A percentile compares a stretch with the other conserved stretches of the same genome.
Evolutionary conservation across 352 stramenopile genomes (phyloP).

Genomic region (Globisporangium yorkense): DNA sequence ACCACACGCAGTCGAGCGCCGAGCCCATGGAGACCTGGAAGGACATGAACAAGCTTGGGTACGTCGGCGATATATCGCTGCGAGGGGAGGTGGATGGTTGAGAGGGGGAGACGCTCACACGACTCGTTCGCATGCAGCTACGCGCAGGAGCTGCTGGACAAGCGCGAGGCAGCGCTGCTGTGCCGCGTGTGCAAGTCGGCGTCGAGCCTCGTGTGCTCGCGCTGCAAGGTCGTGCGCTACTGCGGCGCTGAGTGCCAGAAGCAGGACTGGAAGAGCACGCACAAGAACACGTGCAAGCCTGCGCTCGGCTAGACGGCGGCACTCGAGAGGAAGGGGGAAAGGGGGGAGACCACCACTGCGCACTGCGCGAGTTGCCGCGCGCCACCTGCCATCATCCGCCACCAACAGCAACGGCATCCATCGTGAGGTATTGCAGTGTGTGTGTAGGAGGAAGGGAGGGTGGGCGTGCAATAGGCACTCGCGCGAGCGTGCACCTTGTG

Average conservation of each 20-base stretch:
- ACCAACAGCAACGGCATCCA: background rate
- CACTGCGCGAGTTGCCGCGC: background rate
- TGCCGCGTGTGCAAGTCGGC: conserved; percentile 80
- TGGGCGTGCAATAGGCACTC: background rate
- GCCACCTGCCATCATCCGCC: background rate
- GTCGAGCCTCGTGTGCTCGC: conserved; percentile 77
- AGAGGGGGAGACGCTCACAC: background rate
- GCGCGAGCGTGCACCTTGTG: background rate
- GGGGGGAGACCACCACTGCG: too few species aligned
- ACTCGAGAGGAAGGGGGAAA: background rate
- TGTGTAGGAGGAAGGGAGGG: background rate
- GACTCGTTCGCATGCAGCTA: conserved; percentile 25
- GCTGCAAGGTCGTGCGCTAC: conserved; percentile 85
- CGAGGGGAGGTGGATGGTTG: background rate
- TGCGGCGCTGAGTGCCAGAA: conserved; percentile 85
- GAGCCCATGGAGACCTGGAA: conserved; percentile 87
- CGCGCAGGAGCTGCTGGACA: conserved; percentile 68
- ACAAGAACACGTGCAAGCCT: conserved; percentile 85
- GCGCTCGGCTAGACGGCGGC: conserved; percentile 15
- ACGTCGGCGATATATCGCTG: conserved; percentile 11
- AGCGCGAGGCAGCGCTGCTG: conserved; percentile 58
- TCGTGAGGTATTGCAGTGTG: background rate
- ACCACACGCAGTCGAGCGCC: conserved; percentile 87
- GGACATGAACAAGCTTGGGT: conserved; percentile 88
- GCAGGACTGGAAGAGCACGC: conserved; percentile 81